Evolutionary conservation across 345 rosid genomes (phyloP).

Genomic region (Citrus trifoliata): DNA sequence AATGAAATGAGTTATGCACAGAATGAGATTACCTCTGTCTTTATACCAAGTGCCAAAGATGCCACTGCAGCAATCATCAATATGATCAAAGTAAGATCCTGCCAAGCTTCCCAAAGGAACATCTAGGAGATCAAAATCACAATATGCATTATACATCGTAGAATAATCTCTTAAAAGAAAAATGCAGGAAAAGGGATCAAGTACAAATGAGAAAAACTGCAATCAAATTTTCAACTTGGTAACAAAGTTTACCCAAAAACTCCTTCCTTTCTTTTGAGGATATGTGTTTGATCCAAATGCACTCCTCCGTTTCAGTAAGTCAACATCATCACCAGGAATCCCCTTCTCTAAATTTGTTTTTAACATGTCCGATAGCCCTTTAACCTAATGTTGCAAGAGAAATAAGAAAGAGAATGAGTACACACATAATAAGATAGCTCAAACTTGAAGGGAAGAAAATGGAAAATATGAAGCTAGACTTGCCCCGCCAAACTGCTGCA

Average conservation of each 20-base stretch:
- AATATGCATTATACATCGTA: not conserved
- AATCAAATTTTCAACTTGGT: not conserved
- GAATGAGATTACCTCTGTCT: conserved; percentile 72
- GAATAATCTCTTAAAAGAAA: not conserved
- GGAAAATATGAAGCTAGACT: conserved; percentile 22
- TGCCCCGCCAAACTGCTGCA: conserved; percentile 81
- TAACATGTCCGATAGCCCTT: conserved; percentile 56
- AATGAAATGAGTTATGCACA: not conserved
- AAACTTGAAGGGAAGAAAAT: conserved; percentile 7
- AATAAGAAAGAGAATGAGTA: not conserved
- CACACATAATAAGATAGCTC: not conserved
- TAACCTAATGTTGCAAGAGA: conserved; percentile 43
- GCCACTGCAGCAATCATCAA: conserved; percentile 90
- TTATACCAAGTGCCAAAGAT: conserved; percentile 88
- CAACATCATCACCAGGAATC: conserved; percentile 65
- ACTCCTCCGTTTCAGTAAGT: conserved; percentile 54
- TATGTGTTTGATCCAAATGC: conserved; percentile 90
- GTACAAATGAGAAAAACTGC: not conserved
- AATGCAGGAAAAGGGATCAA: not conserved
- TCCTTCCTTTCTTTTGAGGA: conserved; percentile 87
- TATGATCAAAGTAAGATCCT: conserved; percentile 85
- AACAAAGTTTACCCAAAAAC: conserved; percentile 61
- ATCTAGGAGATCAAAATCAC: conserved; percentile 38
- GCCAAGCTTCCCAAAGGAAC: conserved; percentile 89
- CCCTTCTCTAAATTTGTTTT: conserved; percentile 82